A percentile compares a stretch with the other conserved stretches of the same genome.
Conservation (phyloP, 2,329 filamentous ascomycete species). For the Piedraia hortae region DNA sequence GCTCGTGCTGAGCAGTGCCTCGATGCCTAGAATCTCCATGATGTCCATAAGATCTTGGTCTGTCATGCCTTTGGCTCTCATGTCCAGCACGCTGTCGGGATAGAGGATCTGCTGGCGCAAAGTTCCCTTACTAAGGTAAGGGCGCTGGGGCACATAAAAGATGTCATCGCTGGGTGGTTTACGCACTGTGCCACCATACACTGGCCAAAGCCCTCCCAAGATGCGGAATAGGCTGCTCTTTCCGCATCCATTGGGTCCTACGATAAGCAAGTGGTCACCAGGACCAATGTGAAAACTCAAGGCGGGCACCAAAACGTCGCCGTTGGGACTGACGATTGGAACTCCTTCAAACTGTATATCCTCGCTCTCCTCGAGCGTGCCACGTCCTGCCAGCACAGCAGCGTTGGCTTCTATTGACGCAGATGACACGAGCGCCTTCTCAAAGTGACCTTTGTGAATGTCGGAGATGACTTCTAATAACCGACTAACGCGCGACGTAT, state of each 20-base stretch:
- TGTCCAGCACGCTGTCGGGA: conserved; percentile 64
- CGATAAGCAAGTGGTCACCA: conserved; percentile 76
- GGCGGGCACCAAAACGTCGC: conserved; percentile 64
- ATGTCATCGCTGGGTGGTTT: conserved; percentile 84
- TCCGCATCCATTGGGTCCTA: conserved; percentile 89
- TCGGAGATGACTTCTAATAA: conserved; percentile 87
- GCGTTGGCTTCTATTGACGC: conserved; percentile 59
- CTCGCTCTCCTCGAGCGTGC: conserved; percentile 52
- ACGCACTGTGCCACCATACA: conserved; percentile 78
- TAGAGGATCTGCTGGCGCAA: conserved; percentile 96
- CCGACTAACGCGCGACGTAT: conserved; percentile 75
- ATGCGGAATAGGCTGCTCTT: conserved; percentile 94
- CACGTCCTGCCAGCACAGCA: conserved; percentile 55
- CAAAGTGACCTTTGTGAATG: conserved; percentile 65
- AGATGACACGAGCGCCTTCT: conserved; percentile 88
- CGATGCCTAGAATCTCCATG: conserved; percentile 54
- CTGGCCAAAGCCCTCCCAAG: conserved; percentile 84
- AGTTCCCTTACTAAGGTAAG: conserved; percentile 72
- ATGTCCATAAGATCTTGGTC: conserved; percentile 57
- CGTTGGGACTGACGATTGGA: conserved; percentile 89
- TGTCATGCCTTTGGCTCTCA: conserved; percentile 58
- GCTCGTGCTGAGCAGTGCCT: conserved; percentile 39
- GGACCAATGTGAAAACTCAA: conserved; percentile 68
- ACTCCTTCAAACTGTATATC: conserved; percentile 71
- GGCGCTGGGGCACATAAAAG: conserved; percentile 92